Conservation (phyloP, 495 filamentous ascomycete species). For the Annulohypoxylon bovei region DNA sequence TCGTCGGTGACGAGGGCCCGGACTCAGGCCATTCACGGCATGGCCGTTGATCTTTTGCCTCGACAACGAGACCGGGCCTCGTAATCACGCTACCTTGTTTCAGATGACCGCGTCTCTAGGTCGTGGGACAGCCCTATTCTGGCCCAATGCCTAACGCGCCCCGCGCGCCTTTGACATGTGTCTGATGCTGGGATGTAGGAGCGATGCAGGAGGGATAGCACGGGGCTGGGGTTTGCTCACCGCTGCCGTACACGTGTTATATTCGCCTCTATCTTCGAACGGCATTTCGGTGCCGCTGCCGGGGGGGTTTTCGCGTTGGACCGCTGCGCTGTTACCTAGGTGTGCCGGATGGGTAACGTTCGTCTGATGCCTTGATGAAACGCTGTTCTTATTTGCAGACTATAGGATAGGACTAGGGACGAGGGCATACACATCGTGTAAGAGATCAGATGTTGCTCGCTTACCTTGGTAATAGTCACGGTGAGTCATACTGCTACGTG, state of each 20-base stretch:
- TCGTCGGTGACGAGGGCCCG: neutral
- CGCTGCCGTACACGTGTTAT: slow-evolving; percentile 14
- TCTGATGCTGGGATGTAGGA: neutral
- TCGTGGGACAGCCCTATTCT: slow-evolving; percentile 7
- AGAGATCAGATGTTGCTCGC: neutral
- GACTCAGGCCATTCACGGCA: neutral
- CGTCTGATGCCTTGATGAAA: neutral
- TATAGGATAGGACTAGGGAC: neutral
- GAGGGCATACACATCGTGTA: neutral
- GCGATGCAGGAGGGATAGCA: neutral
- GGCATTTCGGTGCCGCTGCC: neutral
- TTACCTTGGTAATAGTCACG: neutral
- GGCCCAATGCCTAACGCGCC: no score
- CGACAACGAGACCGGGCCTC: neutral
- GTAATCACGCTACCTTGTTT: slow-evolving; percentile 9
- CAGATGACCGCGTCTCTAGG: neutral
- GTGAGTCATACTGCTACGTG: neutral
- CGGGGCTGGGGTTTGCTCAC: neutral
- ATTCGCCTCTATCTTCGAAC: slow-evolving; percentile 22
- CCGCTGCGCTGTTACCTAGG: neutral
- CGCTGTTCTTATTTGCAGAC: neutral
- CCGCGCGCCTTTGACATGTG: neutral
- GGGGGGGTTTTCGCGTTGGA: neutral
- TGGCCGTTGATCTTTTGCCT: slow-evolving; percentile 2
- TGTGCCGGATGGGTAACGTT: neutral